phyloP scores from a whole-genome alignment of 768 basidiomycete species.

The Pilatotrama ljubarskyi region DNA sequence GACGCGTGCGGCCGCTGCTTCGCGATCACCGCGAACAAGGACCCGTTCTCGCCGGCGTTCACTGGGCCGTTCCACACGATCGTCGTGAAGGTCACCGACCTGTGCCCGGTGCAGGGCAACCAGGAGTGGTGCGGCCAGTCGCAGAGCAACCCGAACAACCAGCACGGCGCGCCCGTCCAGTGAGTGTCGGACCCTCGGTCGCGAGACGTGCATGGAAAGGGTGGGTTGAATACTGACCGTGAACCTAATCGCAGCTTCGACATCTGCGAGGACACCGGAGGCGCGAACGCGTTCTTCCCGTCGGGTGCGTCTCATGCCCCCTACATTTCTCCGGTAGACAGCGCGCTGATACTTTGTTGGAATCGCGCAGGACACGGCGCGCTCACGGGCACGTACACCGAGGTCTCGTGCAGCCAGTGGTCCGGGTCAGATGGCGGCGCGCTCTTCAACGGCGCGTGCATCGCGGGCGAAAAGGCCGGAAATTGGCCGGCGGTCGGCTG shows the following conservation, averaged over 20 bases:
- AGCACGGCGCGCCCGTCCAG: slow-evolving; percentile 50
- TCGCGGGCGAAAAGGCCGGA: slow-evolving; percentile 47
- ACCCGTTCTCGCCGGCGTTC: slow-evolving; percentile 53
- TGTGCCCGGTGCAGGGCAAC: slow-evolving; percentile 50
- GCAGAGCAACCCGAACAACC: slow-evolving; percentile 41
- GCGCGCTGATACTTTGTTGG: background rate
- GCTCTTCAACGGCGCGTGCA: slow-evolving; percentile 51
- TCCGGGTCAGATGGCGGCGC: slow-evolving; percentile 49
- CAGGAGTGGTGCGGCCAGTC: slow-evolving; percentile 58
- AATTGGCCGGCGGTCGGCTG: slow-evolving; percentile 55
- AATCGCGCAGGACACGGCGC: slow-evolving; percentile 44
- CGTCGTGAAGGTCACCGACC: slow-evolving; percentile 50
- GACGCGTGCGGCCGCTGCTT: slow-evolving; percentile 68
- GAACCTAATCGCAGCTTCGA: slow-evolving; percentile 47
- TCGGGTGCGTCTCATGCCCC: slow-evolving; percentile 30
- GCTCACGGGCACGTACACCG: slow-evolving; percentile 50
- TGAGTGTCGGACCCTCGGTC: slow-evolving; percentile 28
- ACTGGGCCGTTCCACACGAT: slow-evolving; percentile 52
- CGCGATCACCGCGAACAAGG: slow-evolving; percentile 46
- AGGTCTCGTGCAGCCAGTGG: slow-evolving; percentile 61
- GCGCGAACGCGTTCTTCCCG: slow-evolving; percentile 54
- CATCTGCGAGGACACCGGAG: slow-evolving; percentile 60
- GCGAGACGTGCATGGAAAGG: background rate
- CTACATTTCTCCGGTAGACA: background rate
- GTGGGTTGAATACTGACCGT: background rate